These are phyloP conservation scores for Crucibulum laeve DNA, from an alignment of 768 basidiomycete species.

Conservation along the genomic window DNA sequence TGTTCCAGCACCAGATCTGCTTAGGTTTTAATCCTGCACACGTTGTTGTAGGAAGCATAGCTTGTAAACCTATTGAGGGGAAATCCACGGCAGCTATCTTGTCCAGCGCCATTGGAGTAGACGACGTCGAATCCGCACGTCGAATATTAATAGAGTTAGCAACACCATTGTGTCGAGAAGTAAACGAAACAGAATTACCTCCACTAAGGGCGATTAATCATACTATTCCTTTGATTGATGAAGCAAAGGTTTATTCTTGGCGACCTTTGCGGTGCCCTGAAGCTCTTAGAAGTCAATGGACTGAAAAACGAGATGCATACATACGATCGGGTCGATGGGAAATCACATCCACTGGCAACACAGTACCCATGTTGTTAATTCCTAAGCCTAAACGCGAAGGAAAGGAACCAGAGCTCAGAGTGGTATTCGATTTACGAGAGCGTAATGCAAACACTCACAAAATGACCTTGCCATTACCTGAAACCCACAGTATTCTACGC, in stretches of 20 bases:
- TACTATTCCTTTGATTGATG: conserved; percentile 19
- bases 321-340: conserved; percentile 19
- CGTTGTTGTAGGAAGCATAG: conserved; percentile 14
- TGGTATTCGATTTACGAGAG: conserved; percentile 28
- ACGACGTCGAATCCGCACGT: neutral
- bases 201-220: conserved; percentile 21
- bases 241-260: conserved; percentile 15
- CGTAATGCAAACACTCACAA: conserved; percentile 31
- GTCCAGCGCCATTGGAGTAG: neutral
- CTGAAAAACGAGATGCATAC: conserved; percentile 20
- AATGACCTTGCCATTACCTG: too few relatives aligned
- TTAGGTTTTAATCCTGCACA: conserved; percentile 22
- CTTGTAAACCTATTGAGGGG: neutral
- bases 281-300: conserved; percentile 19
- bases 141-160: neutral
- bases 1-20: too few relatives aligned
- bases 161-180: conserved; percentile 11
- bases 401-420: conserved; percentile 19
- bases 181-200: conserved; percentile 15
- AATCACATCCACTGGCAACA: conserved; percentile 24
- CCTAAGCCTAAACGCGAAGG: conserved; percentile 19
- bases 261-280: conserved; percentile 20
- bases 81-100: neutral
- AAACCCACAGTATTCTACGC: conserved; percentile 24
- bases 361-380: conserved; percentile 26